Evolutionary conservation across 768 basidiomycete genomes (phyloP).

Genomic region (Vararia minispora): DNA sequence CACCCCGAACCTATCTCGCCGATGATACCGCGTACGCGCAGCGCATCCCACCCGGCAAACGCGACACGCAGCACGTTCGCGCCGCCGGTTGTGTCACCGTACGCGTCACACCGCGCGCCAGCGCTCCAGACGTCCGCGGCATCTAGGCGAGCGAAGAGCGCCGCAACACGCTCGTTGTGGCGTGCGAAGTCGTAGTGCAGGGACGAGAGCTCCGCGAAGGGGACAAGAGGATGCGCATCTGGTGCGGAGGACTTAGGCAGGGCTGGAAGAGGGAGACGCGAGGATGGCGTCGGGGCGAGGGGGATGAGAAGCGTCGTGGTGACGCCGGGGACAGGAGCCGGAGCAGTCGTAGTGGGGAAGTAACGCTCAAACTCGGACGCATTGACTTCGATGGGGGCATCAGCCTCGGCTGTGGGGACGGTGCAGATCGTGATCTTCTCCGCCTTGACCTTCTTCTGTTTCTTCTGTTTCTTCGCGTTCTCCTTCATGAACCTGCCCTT

Average conservation of each 20-base stretch:
- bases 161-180: conserved; percentile 54
- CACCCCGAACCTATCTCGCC: conserved; percentile 66
- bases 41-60: conserved; percentile 64
- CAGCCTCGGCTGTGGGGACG: conserved; percentile 15
- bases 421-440: conserved; percentile 11
- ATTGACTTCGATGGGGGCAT: conserved; percentile 18
- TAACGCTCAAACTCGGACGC: conserved; percentile 46
- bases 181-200: conserved; percentile 41
- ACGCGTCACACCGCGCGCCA: conserved; percentile 50
- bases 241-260: conserved; percentile 15
- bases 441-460: conserved; percentile 17
- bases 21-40: conserved; percentile 52
- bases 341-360: conserved; percentile 31
- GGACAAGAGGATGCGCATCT: conserved; percentile 32
- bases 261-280: conserved; percentile 45
- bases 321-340: conserved; percentile 25
- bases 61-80: conserved; percentile 59
- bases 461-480: conserved; percentile 13
- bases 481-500: conserved; percentile 15
- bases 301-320: conserved; percentile 66
- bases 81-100: conserved; percentile 42
- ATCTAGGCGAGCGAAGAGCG: conserved; percentile 64
- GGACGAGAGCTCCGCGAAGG: conserved; percentile 37
- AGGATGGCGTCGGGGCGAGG: conserved; percentile 62
- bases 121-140: conserved; percentile 55